These are phyloP conservation scores for Aspergillus neotritici DNA, from an alignment of 2,329 filamentous ascomycete genomes.

Conservation along the genomic window DNA sequence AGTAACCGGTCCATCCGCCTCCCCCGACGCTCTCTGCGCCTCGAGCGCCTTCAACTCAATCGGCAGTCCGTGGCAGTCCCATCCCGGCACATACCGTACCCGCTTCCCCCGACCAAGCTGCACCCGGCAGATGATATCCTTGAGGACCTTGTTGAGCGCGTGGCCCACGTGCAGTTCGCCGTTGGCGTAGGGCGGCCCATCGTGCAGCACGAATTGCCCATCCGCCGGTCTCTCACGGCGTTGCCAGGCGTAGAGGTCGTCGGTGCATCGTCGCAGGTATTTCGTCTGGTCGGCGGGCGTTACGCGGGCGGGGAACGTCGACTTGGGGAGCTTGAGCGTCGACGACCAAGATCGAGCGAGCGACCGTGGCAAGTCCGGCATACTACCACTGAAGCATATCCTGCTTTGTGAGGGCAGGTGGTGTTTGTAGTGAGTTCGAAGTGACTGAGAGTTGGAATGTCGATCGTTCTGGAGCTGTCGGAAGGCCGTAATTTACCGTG, in stretches of 20 bases:
- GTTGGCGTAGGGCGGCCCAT: constrained; percentile 96
- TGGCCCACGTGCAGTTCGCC: constrained; percentile 87
- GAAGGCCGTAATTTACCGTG: too few species aligned
- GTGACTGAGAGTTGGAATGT: too few species aligned
- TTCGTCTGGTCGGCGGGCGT: constrained; percentile 42
- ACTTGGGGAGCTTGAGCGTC: constrained; percentile 69
- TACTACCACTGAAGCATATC: constrained; percentile 31
- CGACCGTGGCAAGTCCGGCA: constrained; percentile 33
- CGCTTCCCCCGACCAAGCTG: constrained; percentile 71
- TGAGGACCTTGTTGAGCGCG: constrained; percentile 92
- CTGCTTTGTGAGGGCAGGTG: constrained; percentile 4
- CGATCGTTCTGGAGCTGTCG: too few species aligned
- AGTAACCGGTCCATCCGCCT: constrained; percentile 23
- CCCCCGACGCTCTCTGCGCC: constrained; percentile 37
- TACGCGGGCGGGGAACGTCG: constrained; percentile 57
- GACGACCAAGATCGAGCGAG: constrained; percentile 58
- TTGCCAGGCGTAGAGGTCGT: constrained; percentile 90
- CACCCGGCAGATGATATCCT: constrained; percentile 83
- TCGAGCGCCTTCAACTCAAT: constrained; percentile 94
- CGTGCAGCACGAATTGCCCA: constrained; percentile 73
- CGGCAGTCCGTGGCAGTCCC: constrained; percentile 96
- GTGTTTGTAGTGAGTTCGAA: neutral
- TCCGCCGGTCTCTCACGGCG: constrained; percentile 47
- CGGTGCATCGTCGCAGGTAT: constrained; percentile 71
- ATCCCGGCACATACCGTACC: constrained; percentile 81